A percentile compares a stretch with the other conserved stretches of the same genome.
Conservation (phyloP, 768 basidiomycete genomes). For the Russula sp. region DNA sequence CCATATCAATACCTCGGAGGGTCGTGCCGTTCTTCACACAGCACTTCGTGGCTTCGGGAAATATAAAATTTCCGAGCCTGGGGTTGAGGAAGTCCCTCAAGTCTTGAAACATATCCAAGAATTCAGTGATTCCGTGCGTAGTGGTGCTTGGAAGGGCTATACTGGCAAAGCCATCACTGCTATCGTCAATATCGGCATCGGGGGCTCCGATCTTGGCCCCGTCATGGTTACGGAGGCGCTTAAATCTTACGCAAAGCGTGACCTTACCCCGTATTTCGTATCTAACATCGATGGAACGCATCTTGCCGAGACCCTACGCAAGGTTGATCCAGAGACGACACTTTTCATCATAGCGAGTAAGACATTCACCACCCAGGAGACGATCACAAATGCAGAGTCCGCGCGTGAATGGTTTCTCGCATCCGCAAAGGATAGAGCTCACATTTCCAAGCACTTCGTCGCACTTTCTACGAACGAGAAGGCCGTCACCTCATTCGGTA, state of each 20-base stretch:
- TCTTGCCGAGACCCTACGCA: conserved; percentile 75
- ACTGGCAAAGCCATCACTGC: conserved; percentile 92
- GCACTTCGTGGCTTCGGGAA: conserved; percentile 78
- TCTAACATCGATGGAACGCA: conserved; percentile 99
- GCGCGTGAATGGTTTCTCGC: conserved; percentile 93
- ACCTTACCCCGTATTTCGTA: conserved; percentile 82
- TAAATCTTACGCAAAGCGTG: conserved; percentile 86
- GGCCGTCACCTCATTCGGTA: conserved; percentile 91
- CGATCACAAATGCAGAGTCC: conserved; percentile 95
- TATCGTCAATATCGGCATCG: conserved; percentile 98
- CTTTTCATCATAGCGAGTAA: conserved; percentile 98
- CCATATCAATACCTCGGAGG: conserved; percentile 98
- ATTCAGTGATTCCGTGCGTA: conserved; percentile 80
- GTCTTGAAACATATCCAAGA: conserved; percentile 89
- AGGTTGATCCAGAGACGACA: conserved; percentile 85
- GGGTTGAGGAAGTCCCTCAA: conserved; percentile 70
- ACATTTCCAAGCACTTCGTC: conserved; percentile 98
- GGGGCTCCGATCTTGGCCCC: conserved; percentile 94
- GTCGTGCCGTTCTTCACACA: conserved; percentile 92
- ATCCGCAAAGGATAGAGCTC: conserved; percentile 73
- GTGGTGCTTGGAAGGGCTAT: conserved; percentile 92
- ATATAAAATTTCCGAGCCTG: conserved; percentile 73
- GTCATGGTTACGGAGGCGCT: conserved; percentile 99
- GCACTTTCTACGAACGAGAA: conserved; percentile 95
- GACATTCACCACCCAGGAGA: conserved; percentile 99